Conservation (phyloP, 2,329 filamentous ascomycete species). For the Aspergillus sp. region DNA sequence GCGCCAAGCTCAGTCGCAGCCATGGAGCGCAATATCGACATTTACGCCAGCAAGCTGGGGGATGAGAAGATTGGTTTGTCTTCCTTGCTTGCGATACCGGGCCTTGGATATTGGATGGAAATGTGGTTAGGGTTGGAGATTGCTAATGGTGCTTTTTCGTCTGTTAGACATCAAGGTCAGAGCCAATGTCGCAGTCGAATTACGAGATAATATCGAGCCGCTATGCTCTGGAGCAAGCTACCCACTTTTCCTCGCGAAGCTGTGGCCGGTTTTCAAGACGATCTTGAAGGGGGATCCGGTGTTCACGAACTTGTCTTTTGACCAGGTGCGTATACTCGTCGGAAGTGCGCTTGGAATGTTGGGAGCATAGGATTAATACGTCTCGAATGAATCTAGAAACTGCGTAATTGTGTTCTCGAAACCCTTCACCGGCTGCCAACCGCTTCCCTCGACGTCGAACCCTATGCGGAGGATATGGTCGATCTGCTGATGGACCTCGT, state of each 20-base stretch:
- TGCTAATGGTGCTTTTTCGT: constrained; percentile 3
- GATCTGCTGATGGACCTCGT: constrained; percentile 86
- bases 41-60: constrained; percentile 43
- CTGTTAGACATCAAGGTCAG: constrained; percentile 69
- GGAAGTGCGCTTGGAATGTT: not conserved
- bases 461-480: constrained; percentile 79
- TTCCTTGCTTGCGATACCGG: not conserved
- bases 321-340: constrained; percentile 59
- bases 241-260: constrained; percentile 70
- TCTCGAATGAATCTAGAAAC: constrained; percentile 50
- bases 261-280: constrained; percentile 83
- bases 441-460: constrained; percentile 74
- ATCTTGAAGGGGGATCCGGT: constrained; percentile 80
- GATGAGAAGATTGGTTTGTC: constrained; percentile 42
- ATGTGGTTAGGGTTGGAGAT: not conserved
- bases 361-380: constrained; percentile 3
- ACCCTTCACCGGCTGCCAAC: constrained; percentile 81
- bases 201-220: constrained; percentile 82
- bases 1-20: constrained; percentile 16
- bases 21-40: constrained; percentile 44
- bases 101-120: not conserved
- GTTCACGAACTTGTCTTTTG: constrained; percentile 81
- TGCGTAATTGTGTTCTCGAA: constrained; percentile 89
- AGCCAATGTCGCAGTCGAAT: constrained; percentile 71
- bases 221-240: constrained; percentile 78